phyloP scores from a whole-genome alignment of 106 monocot species.

The Vanilla planifolia region DNA sequence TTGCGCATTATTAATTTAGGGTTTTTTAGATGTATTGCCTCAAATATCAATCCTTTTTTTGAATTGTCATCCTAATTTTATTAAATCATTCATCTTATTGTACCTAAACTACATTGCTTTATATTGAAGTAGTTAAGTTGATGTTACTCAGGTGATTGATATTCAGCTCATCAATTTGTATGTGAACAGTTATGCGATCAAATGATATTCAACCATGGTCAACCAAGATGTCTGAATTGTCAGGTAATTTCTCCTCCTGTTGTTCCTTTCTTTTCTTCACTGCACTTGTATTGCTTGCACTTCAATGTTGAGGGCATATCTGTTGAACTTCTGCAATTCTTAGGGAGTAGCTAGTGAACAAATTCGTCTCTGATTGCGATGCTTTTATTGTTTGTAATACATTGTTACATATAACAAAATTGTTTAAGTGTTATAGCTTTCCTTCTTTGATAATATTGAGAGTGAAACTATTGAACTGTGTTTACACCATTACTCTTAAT shows the following conservation, averaged over 20 bases:
- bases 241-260: conserved; percentile 38
- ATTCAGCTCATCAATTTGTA: conserved; percentile 25
- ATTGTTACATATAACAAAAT: too few relatives aligned
- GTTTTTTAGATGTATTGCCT: too few relatives aligned
- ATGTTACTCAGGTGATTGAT: conserved; percentile 25
- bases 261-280: not conserved
- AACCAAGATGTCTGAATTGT: conserved; percentile 73
- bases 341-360: not conserved
- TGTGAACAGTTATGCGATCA: conserved; percentile 73
- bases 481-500: too few relatives aligned
- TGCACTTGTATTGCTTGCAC: not conserved
- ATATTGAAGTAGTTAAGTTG: conserved; percentile 19
- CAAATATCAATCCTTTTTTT: conserved; percentile 2
- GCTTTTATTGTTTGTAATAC: too few relatives aligned
- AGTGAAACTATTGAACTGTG: too few relatives aligned
- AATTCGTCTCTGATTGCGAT: too few relatives aligned
- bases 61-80: not conserved
- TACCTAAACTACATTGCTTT: conserved; percentile 5
- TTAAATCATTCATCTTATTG: not conserved
- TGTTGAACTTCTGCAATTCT: not conserved
- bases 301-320: not conserved
- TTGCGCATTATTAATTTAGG: too few relatives aligned
- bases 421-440: too few relatives aligned
- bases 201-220: conserved; percentile 96
- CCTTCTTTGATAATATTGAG: too few relatives aligned